These are phyloP conservation scores for Tetrahymena elliotti DNA, from an alignment of 73 alveolate genomes.

Conservation along the genomic window DNA sequence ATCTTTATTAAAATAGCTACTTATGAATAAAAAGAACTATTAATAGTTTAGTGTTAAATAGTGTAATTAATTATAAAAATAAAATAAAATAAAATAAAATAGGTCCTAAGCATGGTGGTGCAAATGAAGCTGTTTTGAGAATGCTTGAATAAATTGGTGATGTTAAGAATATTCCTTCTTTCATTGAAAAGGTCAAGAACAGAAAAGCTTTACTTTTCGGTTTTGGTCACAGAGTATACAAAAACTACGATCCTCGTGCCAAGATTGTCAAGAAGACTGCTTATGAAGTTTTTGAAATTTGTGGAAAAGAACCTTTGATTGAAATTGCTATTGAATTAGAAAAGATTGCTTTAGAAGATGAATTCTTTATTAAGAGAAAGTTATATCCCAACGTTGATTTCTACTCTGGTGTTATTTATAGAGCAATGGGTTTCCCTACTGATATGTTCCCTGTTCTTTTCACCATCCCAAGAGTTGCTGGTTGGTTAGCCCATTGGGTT, in stretches of 20 bases:
- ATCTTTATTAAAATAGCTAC: background rate
- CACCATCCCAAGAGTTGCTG: slow-evolving; percentile 80
- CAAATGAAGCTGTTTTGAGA: slow-evolving; percentile 58
- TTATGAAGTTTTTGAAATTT: slow-evolving; percentile 70
- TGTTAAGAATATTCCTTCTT: slow-evolving; percentile 45
- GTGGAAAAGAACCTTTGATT: slow-evolving; percentile 83
- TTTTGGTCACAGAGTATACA: slow-evolving; percentile 66
- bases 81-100: background rate
- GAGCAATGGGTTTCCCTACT: slow-evolving; percentile 83
- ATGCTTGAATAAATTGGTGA: slow-evolving; percentile 49
- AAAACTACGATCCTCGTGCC: slow-evolving; percentile 68
- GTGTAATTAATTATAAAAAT: background rate
- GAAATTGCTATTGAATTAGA: slow-evolving; percentile 90
- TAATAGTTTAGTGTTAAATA: background rate
- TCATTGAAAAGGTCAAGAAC: slow-evolving; percentile 61
- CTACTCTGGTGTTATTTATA: slow-evolving; percentile 75
- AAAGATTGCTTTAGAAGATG: slow-evolving; percentile 67
- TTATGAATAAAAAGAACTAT: background rate
- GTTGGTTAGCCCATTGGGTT: slow-evolving; percentile 79
- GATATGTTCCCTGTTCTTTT: slow-evolving; percentile 77
- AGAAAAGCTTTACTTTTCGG: slow-evolving; percentile 59
- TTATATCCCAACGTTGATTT: slow-evolving; percentile 79
- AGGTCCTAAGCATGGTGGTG: slow-evolving; percentile 70
- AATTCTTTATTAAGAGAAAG: slow-evolving; percentile 62
- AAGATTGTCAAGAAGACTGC: slow-evolving; percentile 62